These are phyloP conservation scores for Physcomitrellopsis africana DNA, from an alignment of 225 moss, liverwort and hornwort genomes.

Conservation along the genomic window DNA sequence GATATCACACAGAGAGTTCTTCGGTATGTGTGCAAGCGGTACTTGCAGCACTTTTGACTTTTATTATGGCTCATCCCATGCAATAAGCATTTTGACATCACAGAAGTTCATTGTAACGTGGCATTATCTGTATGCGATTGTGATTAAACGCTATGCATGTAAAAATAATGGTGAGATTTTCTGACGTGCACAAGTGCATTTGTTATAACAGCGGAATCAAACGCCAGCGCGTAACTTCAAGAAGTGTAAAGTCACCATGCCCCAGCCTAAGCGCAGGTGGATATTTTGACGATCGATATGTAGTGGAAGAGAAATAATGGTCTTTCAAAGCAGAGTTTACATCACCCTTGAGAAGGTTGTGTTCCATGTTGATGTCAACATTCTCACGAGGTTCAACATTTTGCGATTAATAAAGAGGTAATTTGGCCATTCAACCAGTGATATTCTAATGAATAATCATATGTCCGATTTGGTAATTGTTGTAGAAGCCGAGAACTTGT, in stretches of 20 bases:
- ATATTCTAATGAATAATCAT: background rate
- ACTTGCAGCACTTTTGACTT: background rate
- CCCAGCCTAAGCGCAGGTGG: conserved; percentile 55
- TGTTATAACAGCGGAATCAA: conserved; percentile 36
- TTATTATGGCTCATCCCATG: background rate
- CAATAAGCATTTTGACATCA: background rate
- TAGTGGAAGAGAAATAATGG: background rate
- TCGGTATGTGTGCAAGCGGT: background rate
- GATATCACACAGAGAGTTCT: background rate
- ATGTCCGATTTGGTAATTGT: background rate
- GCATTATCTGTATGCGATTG: background rate
- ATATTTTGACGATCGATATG: conserved; percentile 33
- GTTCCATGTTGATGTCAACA: conserved; percentile 2
- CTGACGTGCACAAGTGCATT: background rate
- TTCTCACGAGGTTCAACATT: conserved; percentile 9
- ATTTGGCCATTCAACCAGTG: background rate
- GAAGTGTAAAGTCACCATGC: conserved; percentile 46
- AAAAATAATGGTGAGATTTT: background rate
- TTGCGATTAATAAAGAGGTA: conserved; percentile 25
- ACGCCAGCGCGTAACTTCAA: conserved; percentile 40
- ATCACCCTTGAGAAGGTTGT: background rate
- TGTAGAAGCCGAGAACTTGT: background rate
- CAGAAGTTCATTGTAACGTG: background rate
- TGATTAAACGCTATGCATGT: background rate
- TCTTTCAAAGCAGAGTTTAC: conserved; percentile 19